Conservation (phyloP, 2,329 filamentous ascomycete genomes). For the Colletotrichum sp. region DNA sequence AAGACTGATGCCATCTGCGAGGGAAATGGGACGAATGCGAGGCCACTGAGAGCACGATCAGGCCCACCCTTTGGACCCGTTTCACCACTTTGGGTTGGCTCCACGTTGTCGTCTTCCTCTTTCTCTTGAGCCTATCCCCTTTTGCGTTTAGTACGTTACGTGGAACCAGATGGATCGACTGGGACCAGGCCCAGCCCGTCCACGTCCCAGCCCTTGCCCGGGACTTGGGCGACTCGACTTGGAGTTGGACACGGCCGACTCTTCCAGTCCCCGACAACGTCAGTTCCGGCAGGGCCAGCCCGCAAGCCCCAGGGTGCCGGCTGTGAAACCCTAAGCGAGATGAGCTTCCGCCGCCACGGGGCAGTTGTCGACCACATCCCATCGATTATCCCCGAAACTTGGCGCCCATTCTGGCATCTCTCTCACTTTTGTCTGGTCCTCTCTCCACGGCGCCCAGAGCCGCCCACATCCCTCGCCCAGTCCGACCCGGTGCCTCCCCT, state of each 20-base stretch:
- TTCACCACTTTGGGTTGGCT: slow-evolving; percentile 15
- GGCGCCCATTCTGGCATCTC: slow-evolving; percentile 1
- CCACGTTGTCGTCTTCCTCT: not conserved
- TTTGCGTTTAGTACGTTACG: slow-evolving; percentile 14
- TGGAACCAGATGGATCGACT: slow-evolving; percentile 16
- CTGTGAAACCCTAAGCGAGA: slow-evolving; percentile 24
- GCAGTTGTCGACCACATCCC: slow-evolving; percentile 10
- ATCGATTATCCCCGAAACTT: not conserved
- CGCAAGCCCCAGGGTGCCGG: slow-evolving; percentile 1
- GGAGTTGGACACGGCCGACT: not conserved
- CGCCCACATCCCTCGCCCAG: slow-evolving; percentile 11
- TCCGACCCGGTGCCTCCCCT: not conserved
- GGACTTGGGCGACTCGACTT: not conserved
- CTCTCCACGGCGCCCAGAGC: slow-evolving; percentile 6
- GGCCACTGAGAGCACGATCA: not conserved
- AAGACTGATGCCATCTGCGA: not conserved
- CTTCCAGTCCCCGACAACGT: slow-evolving; percentile 3
- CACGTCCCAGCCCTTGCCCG: not conserved
- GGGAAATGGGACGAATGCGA: not conserved
- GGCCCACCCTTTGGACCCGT: not conserved
- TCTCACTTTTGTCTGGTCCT: not conserved
- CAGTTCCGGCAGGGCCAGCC: not conserved
- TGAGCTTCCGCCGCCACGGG: slow-evolving; percentile 20
- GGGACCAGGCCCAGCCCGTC: not conserved
- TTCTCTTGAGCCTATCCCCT: not conserved